phyloP scores from a whole-genome alignment of 768 basidiomycete genomes.

The Chiua virens region DNA sequence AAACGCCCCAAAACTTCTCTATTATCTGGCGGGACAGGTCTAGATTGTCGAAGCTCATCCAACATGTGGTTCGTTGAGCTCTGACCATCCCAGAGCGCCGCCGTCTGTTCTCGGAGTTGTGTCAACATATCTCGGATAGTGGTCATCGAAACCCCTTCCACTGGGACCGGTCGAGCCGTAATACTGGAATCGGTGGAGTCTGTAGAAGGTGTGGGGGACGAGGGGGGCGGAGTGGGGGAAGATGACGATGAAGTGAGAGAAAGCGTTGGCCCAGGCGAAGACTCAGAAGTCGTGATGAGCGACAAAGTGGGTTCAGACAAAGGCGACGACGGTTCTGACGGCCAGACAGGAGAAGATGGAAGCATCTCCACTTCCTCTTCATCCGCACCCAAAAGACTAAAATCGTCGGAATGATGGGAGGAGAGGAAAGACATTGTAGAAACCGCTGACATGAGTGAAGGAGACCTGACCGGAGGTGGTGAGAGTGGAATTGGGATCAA shows the following conservation, averaged over 20 bases:
- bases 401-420: constrained; percentile 76
- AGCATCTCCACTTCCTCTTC: constrained; percentile 17
- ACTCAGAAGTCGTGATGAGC: constrained; percentile 32
- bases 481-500: constrained; percentile 37
- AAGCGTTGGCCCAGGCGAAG: constrained; percentile 37
- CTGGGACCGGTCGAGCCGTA: constrained; percentile 34
- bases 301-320: constrained; percentile 33
- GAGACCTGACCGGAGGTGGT: constrained; percentile 43
- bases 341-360: constrained; percentile 39
- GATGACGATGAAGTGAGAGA: constrained; percentile 39
- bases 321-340: constrained; percentile 31
- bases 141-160: constrained; percentile 36
- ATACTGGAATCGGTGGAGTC: constrained; percentile 29
- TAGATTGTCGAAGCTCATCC: constrained; percentile 56
- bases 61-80: constrained; percentile 56
- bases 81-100: constrained; percentile 64
- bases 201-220: constrained; percentile 36
- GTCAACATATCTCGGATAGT: constrained; percentile 55
- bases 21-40: constrained; percentile 40
- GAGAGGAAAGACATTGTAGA: constrained; percentile 47
- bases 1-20: constrained; percentile 38
- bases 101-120: constrained; percentile 57
- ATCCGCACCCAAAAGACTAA: constrained; percentile 43
- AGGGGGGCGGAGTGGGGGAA: constrained; percentile 35
- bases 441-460: constrained; percentile 39